phyloP scores from a whole-genome alignment of 768 basidiomycete species.

The Gloeopeniophorella convolvens region DNA sequence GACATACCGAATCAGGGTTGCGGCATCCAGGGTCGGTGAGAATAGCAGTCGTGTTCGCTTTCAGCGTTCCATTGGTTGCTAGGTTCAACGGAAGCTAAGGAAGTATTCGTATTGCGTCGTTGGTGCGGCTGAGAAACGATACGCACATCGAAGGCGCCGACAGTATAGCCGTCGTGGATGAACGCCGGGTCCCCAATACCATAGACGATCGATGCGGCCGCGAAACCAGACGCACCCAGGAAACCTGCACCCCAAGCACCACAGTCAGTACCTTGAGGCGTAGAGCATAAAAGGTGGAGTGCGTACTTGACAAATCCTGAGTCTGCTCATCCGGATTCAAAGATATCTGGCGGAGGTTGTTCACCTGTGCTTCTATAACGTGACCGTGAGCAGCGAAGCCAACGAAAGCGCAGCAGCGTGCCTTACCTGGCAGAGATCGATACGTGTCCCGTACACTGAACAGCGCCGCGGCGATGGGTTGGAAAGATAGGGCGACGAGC shows the following conservation, averaged over 20 bases:
- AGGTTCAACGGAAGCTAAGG: constrained; percentile 33
- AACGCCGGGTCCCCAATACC: constrained; percentile 41
- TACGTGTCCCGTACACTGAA: constrained; percentile 43
- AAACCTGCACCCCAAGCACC: constrained; percentile 33
- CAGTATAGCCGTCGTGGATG: constrained; percentile 38
- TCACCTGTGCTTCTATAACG: constrained; percentile 32
- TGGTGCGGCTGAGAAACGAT: background rate
- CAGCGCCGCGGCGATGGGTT: constrained; percentile 47
- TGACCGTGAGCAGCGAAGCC: background rate
- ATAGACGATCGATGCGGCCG: constrained; percentile 44
- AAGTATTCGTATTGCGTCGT: background rate
- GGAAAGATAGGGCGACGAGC: constrained; percentile 40
- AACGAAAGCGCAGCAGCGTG: background rate
- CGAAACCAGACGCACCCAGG: constrained; percentile 48
- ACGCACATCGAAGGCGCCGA: constrained; percentile 41
- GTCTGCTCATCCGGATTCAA: constrained; percentile 42
- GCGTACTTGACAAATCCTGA: constrained; percentile 41
- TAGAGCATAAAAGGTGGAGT: background rate
- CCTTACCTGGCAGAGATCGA: constrained; percentile 35
- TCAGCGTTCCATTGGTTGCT: constrained; percentile 39
- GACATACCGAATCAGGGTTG: constrained; percentile 30
- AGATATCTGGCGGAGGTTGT: constrained; percentile 33
- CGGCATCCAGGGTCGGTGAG: constrained; percentile 41
- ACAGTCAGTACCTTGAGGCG: background rate
- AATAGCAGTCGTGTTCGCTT: constrained; percentile 43